phyloP scores from a whole-genome alignment of 2,329 filamentous ascomycete species.

The Phyllosticta citribraziliensis region DNA sequence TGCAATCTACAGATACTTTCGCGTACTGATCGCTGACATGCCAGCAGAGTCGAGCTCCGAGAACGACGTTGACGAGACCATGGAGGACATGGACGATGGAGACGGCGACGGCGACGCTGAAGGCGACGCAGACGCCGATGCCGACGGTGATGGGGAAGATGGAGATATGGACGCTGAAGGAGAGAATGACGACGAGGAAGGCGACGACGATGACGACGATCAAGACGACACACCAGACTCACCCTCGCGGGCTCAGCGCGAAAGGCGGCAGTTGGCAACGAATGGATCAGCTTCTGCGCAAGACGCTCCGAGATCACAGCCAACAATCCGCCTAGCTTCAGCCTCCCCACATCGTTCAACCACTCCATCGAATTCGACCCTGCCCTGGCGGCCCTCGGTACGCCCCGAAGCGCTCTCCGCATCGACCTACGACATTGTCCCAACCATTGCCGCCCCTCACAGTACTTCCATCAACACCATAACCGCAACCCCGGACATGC shows the following conservation, averaged over 20 bases:
- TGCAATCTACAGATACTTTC: constrained; percentile 7
- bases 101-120: constrained; percentile 31
- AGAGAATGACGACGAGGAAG: constrained; percentile 24
- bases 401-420: constrained; percentile 72
- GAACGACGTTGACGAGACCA: constrained; percentile 35
- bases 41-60: constrained; percentile 30
- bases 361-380: constrained; percentile 23
- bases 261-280: constrained; percentile 14
- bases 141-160: constrained; percentile 27
- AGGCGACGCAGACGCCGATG: constrained; percentile 23
- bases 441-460: constrained; percentile 92
- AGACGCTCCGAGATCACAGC: constrained; percentile 29
- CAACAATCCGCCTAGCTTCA: constrained; percentile 39
- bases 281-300: neutral
- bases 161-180: constrained; percentile 25
- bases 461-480: constrained; percentile 92
- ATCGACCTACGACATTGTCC: constrained; percentile 82
- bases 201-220: constrained; percentile 32
- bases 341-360: constrained; percentile 32
- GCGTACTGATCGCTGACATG: constrained; percentile 13
- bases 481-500: constrained; percentile 82
- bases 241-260: constrained; percentile 29
- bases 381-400: constrained; percentile 50
- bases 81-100: constrained; percentile 32
- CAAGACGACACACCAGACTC: constrained; percentile 35